These are phyloP conservation scores for Fusarium liriodendri DNA, from an alignment of 2,329 filamentous ascomycete species.

Conservation along the genomic window DNA sequence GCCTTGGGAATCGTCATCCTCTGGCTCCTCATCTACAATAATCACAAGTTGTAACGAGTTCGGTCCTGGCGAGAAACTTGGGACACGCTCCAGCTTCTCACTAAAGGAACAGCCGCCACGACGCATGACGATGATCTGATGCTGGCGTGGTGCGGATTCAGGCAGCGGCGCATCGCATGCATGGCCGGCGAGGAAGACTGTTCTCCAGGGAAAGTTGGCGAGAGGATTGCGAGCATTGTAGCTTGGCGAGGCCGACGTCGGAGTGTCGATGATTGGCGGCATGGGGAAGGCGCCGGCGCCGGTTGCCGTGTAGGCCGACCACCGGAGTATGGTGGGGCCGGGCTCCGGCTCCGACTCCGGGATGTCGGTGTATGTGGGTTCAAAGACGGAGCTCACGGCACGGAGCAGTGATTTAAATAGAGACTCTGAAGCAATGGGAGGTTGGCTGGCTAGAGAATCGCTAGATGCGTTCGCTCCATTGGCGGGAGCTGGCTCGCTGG, in stretches of 20 bases:
- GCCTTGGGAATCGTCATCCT: slow-evolving; percentile 48
- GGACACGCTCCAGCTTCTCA: slow-evolving; percentile 86
- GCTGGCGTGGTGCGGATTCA: slow-evolving; percentile 60
- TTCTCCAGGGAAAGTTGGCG: slow-evolving; percentile 72
- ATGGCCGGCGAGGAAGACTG: slow-evolving; percentile 76
- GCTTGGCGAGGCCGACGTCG: slow-evolving; percentile 54
- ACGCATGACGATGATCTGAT: slow-evolving; percentile 85
- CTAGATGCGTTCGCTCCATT: slow-evolving; percentile 31
- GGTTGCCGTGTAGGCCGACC: slow-evolving; percentile 64
- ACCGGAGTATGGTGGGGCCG: slow-evolving; percentile 58
- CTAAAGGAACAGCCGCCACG: slow-evolving; percentile 88
- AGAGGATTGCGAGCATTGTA: slow-evolving; percentile 52
- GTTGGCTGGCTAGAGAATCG: slow-evolving; percentile 10
- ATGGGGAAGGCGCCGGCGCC: slow-evolving; percentile 74
- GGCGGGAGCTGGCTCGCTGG: slow-evolving; percentile 32
- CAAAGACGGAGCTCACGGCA: slow-evolving; percentile 59
- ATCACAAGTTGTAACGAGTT: slow-evolving; percentile 82
- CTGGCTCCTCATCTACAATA: slow-evolving; percentile 69
- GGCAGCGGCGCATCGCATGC: slow-evolving; percentile 71
- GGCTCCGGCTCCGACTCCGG: slow-evolving; percentile 45
- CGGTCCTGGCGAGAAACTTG: slow-evolving; percentile 73
- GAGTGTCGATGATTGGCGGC: slow-evolving; percentile 71
- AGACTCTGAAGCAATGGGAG: slow-evolving; percentile 49
- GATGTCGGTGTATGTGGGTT: slow-evolving; percentile 47
- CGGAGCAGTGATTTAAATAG: slow-evolving; percentile 60